Base-by-base conservation (phyloP, 495 filamentous ascomycete genomes). In the Penicillium soppii region DNA sequence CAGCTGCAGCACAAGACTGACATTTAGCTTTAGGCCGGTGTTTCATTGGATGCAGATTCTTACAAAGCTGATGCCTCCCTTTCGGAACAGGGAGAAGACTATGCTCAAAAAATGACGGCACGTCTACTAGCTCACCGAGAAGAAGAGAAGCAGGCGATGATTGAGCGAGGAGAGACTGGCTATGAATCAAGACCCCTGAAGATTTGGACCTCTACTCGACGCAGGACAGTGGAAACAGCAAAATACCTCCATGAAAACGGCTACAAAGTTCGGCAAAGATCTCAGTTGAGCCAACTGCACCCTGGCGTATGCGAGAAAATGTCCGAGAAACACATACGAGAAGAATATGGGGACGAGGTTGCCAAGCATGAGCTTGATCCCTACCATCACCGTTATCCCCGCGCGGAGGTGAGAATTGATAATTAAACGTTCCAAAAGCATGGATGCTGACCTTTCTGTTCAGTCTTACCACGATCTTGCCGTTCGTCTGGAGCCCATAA, bases 381-480 rank as follows among this genome's bases (percentile, higher is more conserved):
- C 6, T 99, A 97, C 61, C 94, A 99, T 64, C 94, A 99, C 64
- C 82, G 94, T 30, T 99, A 97, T 63, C 94, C 94, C 23, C 81
- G 94, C 41, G 94, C 92, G 35, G 94, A 99, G 78, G 91, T 92
- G 76, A 62, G 32, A n/a, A 38, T 30, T 21, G 2, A 16, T 8
- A 2, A 20, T 30, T 43, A 21, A 37, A 29, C 10, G 12, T 40
- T 19, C 33, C 37, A 15, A 13, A 33, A 59, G 29, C 50, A 30
- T 44, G 16, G 9, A 4, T 20, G 33, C 47, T 53, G 43, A 45
- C 43, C 43, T 10, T 43, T 29, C 35, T 61, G 56, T 38, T 62
- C 50, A 92, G 90, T 97, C 92, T 19, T 99, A 99, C 66, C 94
- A 99, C 68, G 94, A 99, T 64, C 82, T 99, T 32, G 95, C 95